These are phyloP conservation scores for Gliomastix tumulicola DNA, from an alignment of 2,329 filamentous ascomycete genomes.

Conservation along the genomic window DNA sequence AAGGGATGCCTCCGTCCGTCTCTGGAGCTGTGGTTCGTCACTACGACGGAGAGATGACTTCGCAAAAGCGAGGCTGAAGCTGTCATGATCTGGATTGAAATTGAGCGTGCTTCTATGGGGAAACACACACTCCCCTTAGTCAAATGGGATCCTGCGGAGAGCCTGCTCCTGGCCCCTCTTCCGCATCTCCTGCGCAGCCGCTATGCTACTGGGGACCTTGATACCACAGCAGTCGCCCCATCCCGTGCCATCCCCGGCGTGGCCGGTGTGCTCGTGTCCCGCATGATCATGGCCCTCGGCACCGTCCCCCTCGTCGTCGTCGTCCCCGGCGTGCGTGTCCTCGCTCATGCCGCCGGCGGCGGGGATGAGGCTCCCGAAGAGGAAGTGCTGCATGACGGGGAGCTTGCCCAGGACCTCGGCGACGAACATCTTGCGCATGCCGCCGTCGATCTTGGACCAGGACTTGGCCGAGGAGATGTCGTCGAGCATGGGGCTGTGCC, in stretches of 20 bases:
- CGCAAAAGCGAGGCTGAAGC: too few species aligned
- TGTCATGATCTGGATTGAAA: too few species aligned
- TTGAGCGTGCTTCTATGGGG: too few species aligned
- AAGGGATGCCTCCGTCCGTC: too few species aligned
- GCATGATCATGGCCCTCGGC: slow-evolving; percentile 38
- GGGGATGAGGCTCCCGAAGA: slow-evolving; percentile 82
- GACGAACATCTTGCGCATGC: slow-evolving; percentile 96
- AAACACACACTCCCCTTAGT: too few species aligned
- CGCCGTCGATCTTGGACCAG: slow-evolving; percentile 88
- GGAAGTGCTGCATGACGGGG: slow-evolving; percentile 97
- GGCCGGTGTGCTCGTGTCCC: slow-evolving; percentile 31
- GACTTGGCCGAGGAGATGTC: slow-evolving; percentile 87
- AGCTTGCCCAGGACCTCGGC: slow-evolving; percentile 88
- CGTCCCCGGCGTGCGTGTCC: slow-evolving; percentile 37
- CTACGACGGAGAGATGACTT: too few species aligned
- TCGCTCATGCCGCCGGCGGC: slow-evolving; percentile 76
- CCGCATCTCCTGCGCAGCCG: slow-evolving; percentile 81
- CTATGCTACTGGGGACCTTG: slow-evolving; percentile 89
- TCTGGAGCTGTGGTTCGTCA: too few species aligned
- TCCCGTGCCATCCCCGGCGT: slow-evolving; percentile 54
- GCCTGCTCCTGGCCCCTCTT: slow-evolving; percentile 58
- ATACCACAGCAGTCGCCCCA: slow-evolving; percentile 99
- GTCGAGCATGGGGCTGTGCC: slow-evolving; percentile 98
- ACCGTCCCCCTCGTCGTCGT: slow-evolving; percentile 45
- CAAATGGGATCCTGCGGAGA: slow-evolving; percentile 74